Evolutionary conservation across 1,284 basidiomycete species (phyloP), one percentile per base, ranked within the genome.

Genomic region (Stygiomarasmius scandens): DNA sequence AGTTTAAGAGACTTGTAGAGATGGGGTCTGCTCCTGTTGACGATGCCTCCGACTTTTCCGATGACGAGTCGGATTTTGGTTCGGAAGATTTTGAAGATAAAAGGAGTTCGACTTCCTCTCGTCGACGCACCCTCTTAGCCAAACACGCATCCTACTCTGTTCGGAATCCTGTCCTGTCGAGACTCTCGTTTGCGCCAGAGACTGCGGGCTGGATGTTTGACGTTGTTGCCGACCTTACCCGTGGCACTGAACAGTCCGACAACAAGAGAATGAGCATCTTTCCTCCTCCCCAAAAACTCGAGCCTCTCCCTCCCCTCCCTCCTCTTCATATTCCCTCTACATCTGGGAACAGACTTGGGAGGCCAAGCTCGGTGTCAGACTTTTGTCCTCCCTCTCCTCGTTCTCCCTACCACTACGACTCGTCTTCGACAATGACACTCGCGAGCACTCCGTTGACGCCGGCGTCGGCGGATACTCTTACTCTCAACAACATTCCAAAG

Each of bases 151-250:
- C 45, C 51, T 10, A 47, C 54, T 34, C 48, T 54, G 20, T 49
- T 56, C 8, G 54, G 48, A n/a, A 66, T 55, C 10, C 61, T 61
- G 9, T 63, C 68, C 8, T 70, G 71, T 56, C 54, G 41, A 52
- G 55, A 25, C 55, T 58, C 5, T 55, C 56, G 1, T 56, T 50
- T 16, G 58, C 54, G 3, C 49, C 56, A 1, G 47, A 74, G 73
- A 1, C 70, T 86, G 84, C 84, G 36, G 83, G 83, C 62, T 92
- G 90, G 90, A 91, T 91, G 89, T 81, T 90, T 56, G 89, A 92
- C 46, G 89, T 81, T 55, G 80, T 92, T 32, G 78, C 83, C 0
- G 88, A 90, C 58, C 71, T 91, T n/a, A 86, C 86, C 0, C 62
- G 59, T 25, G 14, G 29, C 54, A 43, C 58, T 51, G 29, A 32